Base-by-base conservation (phyloP, 192 early-diverging fungal species). In the Haplosporangium gracile region DNA sequence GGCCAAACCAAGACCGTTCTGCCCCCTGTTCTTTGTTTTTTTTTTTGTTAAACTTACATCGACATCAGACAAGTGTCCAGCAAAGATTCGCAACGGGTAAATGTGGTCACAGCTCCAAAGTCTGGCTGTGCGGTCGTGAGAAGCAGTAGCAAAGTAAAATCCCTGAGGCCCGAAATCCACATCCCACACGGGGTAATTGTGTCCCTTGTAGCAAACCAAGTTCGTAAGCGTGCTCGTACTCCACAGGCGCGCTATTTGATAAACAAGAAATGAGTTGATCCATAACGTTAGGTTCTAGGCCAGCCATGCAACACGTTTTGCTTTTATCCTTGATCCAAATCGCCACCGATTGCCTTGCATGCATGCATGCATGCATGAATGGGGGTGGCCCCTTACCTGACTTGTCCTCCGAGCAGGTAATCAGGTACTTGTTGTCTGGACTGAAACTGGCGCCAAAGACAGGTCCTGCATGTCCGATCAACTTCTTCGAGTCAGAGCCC, bases 51-150 rank as follows among this genome's bases (percentile, higher is more conserved):
- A 79, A 87, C 89, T 88, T 92, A 96, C 96, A 79, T 99, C 97
- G 15, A 99, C 99, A 89, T 99, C 99, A 0, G 97, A 96, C 60
- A 97, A 85, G 90, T 99, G 99, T 32, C 99, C 99, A 73, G 97
- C 98, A 94, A 99, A 99, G 43, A 99, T 95, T 73, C 99, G 94
- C 82, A 99, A 85, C 18, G 98, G 97, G 83, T 96, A 95, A 51
- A 99, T 97, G 78, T 98, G 98, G 83, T 99, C 99, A 79, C 95
- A 96, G 82, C 97, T 96, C 98, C 98, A 99, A 29, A 99, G 90
- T 51, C 98, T 90, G 38, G 99, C 97, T 0, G 98, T 99, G 78
- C 96, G 91, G 88, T 99, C 99, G 82, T 98, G 97, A 29, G 96
- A 96, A 1, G 96, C 96, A 5, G 97, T 99, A 5, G 97, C 99